A percentile compares a stretch with the other conserved stretches of the same genome.
These are phyloP conservation scores for Gliomastix tumulicola DNA, from an alignment of 2,329 filamentous ascomycete genomes.

Conservation along the genomic window DNA sequence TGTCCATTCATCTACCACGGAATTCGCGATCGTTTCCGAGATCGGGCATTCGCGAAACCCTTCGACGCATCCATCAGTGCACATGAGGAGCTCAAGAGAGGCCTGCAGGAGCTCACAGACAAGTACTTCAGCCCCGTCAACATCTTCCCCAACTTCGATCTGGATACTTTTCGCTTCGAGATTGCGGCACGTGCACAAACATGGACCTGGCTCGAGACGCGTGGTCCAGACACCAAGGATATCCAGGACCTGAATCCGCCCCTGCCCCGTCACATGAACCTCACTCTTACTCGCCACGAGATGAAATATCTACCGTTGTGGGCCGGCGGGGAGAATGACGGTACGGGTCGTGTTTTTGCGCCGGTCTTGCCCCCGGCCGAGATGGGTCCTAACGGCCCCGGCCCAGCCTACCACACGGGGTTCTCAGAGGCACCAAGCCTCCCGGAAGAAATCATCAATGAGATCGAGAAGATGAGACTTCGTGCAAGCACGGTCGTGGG, in stretches of 20 bases:
- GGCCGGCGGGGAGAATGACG: constrained; percentile 50
- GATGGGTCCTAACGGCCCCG: constrained; percentile 37
- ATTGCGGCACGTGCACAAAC: no score
- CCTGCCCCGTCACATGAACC: constrained; percentile 36
- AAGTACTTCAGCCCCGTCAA: no score
- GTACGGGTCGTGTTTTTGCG: constrained; percentile 42
- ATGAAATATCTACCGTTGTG: constrained; percentile 58
- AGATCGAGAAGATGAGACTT: constrained; percentile 19
- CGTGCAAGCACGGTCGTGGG: constrained; percentile 14
- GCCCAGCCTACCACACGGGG: constrained; percentile 39
- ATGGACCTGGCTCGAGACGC: no score
- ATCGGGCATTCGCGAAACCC: no score
- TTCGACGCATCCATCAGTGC: no score
- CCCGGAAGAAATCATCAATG: constrained; percentile 25
- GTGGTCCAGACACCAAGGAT: no score
- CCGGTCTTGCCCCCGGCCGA: constrained; percentile 29
- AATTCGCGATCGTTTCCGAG: no score
- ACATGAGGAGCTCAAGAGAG: no score
- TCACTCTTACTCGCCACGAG: constrained; percentile 49
- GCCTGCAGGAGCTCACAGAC: no score
- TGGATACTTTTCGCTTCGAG: no score
- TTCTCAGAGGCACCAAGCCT: constrained; percentile 22
- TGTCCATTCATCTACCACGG: constrained; percentile 27
- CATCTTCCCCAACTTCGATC: no score
- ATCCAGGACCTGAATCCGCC: no score